Conservation (phyloP, 768 basidiomycete species). For the Boletus huronensis region DNA sequence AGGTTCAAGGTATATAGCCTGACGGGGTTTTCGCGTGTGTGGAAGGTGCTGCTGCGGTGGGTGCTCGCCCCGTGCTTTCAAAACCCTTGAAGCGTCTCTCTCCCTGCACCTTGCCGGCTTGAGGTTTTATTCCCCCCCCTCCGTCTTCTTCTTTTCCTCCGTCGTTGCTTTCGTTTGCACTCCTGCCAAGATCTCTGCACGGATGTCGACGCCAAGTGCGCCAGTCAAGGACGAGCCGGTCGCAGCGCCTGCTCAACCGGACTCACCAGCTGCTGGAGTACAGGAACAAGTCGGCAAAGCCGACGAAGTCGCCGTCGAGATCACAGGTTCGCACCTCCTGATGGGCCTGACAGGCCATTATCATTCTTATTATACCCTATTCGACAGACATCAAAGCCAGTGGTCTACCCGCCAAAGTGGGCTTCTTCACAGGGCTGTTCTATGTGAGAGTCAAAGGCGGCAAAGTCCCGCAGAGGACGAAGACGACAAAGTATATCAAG, state of each 20-base stretch:
- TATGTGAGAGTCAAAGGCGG: slow-evolving; percentile 30
- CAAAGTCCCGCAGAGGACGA: slow-evolving; percentile 26
- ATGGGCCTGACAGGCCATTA: background rate
- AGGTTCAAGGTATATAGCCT: slow-evolving; percentile 17
- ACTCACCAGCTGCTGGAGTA: background rate
- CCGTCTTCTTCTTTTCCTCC: background rate
- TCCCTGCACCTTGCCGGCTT: background rate
- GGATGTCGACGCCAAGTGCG: slow-evolving; percentile 15
- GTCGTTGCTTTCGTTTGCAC: background rate
- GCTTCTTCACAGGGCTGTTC: slow-evolving; percentile 28
- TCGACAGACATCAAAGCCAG: slow-evolving; percentile 34
- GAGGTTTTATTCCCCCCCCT: background rate
- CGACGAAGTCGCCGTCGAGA: slow-evolving; percentile 26
- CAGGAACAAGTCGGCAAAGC: slow-evolving; percentile 1
- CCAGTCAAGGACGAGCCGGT: slow-evolving; percentile 1
- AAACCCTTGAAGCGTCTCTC: background rate
- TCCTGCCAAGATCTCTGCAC: background rate
- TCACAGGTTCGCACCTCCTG: slow-evolving; percentile 18
- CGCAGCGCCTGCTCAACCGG: background rate
- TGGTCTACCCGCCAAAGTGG: slow-evolving; percentile 31
- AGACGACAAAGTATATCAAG: slow-evolving; percentile 22
- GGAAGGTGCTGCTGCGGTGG: background rate
- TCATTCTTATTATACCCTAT: background rate
- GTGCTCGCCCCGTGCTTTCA: background rate
- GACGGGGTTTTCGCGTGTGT: slow-evolving; percentile 1